Evolutionary conservation across 305 asterid species (phyloP).

Genomic region (Solanum hybrid): DNA sequence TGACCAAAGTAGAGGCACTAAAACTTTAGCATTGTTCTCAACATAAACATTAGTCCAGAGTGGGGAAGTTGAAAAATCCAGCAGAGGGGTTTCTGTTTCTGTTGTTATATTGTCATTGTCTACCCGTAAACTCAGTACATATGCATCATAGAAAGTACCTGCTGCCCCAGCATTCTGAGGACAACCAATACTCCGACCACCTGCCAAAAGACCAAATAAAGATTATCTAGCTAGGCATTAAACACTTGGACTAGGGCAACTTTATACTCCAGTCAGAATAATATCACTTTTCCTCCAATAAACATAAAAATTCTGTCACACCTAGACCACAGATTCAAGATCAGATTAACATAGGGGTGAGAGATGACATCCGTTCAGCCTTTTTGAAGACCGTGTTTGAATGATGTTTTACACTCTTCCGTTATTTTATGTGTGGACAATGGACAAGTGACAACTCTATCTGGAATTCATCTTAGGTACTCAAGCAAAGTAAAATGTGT

Average conservation of each 20-base stretch:
- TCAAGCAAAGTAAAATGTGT: not conserved
- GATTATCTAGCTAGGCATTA: conserved; percentile 9
- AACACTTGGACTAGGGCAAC: not conserved
- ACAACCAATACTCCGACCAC: conserved; percentile 86
- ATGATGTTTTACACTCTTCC: not conserved
- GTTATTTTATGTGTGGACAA: not conserved
- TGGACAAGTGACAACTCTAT: not conserved
- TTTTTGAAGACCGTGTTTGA: not conserved
- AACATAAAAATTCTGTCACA: not conserved
- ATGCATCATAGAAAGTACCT: conserved; percentile 92
- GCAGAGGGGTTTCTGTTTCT: conserved; percentile 93
- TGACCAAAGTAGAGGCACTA: conserved; percentile 96
- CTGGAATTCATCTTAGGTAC: not conserved
- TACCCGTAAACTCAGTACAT: conserved; percentile 85
- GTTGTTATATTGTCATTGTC: conserved; percentile 82
- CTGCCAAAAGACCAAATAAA: conserved; percentile 35
- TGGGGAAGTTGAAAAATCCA: conserved; percentile 90
- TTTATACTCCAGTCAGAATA: not conserved
- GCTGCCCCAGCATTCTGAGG: conserved; percentile 92
- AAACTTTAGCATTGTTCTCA: conserved; percentile 88
- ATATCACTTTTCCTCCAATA: not conserved
- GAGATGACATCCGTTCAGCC: not conserved
- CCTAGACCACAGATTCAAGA: not conserved
- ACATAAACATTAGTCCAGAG: conserved; percentile 92
- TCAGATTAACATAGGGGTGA: not conserved